phyloP scores from a whole-genome alignment of 345 rosid genomes.

The Leavenworthia alabamica region DNA sequence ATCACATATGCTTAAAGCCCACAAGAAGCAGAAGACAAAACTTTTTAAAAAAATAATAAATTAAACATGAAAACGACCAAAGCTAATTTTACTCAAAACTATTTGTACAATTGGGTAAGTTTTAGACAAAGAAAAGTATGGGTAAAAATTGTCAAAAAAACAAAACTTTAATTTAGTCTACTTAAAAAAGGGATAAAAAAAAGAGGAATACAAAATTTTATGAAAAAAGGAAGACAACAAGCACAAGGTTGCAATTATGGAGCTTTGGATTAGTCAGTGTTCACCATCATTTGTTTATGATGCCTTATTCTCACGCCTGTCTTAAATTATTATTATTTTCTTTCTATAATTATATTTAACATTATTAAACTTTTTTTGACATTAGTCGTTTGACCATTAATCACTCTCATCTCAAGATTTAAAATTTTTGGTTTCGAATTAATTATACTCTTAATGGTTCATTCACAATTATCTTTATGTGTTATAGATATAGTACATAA shows the following conservation, averaged over 20 bases:
- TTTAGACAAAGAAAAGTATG: neutral
- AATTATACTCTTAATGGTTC: too few species aligned
- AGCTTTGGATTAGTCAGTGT: slow-evolving; percentile 32
- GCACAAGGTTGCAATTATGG: slow-evolving; percentile 32
- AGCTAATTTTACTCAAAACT: neutral
- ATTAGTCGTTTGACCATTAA: too few species aligned
- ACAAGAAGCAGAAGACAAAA: neutral
- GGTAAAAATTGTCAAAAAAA: too few species aligned
- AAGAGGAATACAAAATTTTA: neutral
- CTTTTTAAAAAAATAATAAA: too few species aligned
- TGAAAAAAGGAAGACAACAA: neutral
- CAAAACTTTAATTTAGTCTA: too few species aligned
- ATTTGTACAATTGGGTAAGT: neutral
- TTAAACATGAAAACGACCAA: slow-evolving; percentile 7
- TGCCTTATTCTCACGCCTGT: slow-evolving; percentile 52
- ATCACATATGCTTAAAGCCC: neutral
- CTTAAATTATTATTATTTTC: neutral
- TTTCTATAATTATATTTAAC: neutral
- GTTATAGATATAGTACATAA: slow-evolving; percentile 8
- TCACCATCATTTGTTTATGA: slow-evolving; percentile 56
- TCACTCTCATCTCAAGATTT: too few species aligned
- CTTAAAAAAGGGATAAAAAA: neutral
- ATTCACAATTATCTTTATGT: too few species aligned
- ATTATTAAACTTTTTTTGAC: too few species aligned
- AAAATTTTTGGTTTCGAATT: too few species aligned